A percentile compares a stretch with the other conserved stretches of the same genome.
Evolutionary conservation across 2,329 filamentous ascomycete genomes (phyloP).

Genomic region (Fusarium marasasianum): DNA sequence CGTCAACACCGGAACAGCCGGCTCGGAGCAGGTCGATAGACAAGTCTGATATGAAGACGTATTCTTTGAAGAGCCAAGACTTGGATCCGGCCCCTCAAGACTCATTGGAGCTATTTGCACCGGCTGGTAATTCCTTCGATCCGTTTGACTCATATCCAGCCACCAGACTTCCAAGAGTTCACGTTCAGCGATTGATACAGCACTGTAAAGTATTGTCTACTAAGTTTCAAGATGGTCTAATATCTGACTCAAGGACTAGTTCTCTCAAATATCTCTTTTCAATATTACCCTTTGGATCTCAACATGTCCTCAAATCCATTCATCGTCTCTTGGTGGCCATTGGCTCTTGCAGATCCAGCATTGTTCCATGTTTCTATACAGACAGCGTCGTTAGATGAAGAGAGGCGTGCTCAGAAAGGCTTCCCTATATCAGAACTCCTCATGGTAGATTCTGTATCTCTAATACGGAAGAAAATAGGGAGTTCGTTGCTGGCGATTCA

Average conservation of each 20-base stretch:
- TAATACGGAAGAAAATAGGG: constrained; percentile 61
- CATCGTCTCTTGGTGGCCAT: constrained; percentile 68
- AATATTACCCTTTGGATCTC: constrained; percentile 67
- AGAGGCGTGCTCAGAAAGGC: constrained; percentile 60
- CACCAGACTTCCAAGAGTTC: constrained; percentile 60
- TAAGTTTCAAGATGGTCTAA: background rate
- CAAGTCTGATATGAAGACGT: background rate
- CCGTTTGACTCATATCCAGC: constrained; percentile 66
- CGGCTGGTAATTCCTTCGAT: constrained; percentile 54
- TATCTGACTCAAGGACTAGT: constrained; percentile 55
- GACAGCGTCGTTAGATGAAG: constrained; percentile 66
- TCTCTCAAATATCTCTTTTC: constrained; percentile 65
- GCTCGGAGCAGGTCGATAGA: background rate
- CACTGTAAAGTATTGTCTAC: constrained; percentile 53
- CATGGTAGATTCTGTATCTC: constrained; percentile 65
- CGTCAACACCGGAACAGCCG: constrained; percentile 9
- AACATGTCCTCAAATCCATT: constrained; percentile 64
- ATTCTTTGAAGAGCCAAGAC: background rate
- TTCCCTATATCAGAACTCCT: constrained; percentile 64
- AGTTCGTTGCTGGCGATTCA: constrained; percentile 58
- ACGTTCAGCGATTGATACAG: constrained; percentile 65
- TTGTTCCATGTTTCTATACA: constrained; percentile 68
- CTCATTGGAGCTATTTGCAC: constrained; percentile 27
- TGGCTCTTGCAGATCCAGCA: constrained; percentile 64
- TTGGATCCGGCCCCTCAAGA: background rate